These are phyloP conservation scores for Aurantiochytrium sp. DNA, from an alignment of 108 stramenopile species.

Conservation along the genomic window DNA sequence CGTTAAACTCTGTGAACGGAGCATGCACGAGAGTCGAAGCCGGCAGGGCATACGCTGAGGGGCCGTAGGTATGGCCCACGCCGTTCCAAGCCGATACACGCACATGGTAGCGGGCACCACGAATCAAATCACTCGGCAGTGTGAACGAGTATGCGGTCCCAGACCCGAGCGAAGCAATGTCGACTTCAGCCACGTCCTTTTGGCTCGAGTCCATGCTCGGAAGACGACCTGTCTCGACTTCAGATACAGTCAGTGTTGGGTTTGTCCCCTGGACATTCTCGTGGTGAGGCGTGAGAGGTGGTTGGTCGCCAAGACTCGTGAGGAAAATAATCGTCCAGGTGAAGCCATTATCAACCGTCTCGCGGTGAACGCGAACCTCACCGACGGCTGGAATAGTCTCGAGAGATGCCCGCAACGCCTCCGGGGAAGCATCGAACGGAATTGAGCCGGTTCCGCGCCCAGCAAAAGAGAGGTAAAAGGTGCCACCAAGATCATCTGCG, in stretches of 20 bases:
- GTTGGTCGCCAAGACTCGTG: conserved; percentile 64
- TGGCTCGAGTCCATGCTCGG: not conserved
- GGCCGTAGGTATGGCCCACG: conserved; percentile 38
- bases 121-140: conserved; percentile 10
- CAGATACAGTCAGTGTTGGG: not conserved
- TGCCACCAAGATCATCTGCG: conserved; percentile 16
- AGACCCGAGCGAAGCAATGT: not conserved
- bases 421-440: conserved; percentile 62
- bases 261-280: not conserved
- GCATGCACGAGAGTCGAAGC: conserved; percentile 27
- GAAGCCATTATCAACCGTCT: conserved; percentile 51
- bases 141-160: not conserved
- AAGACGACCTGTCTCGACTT: not conserved
- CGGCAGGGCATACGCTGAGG: conserved; percentile 35
- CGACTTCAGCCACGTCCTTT: not conserved
- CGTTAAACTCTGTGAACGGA: conserved; percentile 30
- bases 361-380: conserved; percentile 49
- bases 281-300: conserved; percentile 22
- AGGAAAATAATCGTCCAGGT: conserved; percentile 64
- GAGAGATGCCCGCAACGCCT: conserved; percentile 47
- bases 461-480: conserved; percentile 4
- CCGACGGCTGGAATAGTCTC: conserved; percentile 66
- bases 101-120: conserved; percentile 45
- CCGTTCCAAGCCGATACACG: conserved; percentile 57
- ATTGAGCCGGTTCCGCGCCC: conserved; percentile 52